Conservation (phyloP, 176 grass and related monocot genomes). For the Lolium multiflorum region DNA sequence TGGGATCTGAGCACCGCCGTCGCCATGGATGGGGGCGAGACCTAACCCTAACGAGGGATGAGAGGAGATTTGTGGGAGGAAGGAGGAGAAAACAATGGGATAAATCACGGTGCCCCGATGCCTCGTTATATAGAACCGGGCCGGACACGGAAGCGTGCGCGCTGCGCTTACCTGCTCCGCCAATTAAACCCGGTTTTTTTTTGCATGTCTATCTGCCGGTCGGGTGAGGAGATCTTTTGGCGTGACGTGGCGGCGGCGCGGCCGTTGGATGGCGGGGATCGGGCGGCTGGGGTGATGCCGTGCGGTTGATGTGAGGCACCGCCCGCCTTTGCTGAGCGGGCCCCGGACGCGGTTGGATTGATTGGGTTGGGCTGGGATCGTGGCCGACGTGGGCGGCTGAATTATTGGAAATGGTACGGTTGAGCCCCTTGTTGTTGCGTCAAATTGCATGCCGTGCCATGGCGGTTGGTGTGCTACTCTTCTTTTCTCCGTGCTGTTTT, state of each 20-base stretch:
- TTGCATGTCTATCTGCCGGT: neutral
- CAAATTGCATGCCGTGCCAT: constrained; percentile 17
- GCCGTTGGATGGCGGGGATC: constrained; percentile 33
- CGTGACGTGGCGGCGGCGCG: neutral
- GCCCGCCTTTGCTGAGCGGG: constrained; percentile 42
- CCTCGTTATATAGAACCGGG: constrained; percentile 29
- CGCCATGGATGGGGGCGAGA: constrained; percentile 39
- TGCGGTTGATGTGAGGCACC: neutral
- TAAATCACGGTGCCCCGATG: neutral
- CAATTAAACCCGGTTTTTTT: neutral
- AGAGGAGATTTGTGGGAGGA: neutral
- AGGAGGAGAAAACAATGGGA: neutral
- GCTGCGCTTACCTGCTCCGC: neutral
- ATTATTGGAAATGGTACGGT: neutral
- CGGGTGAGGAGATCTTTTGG: neutral
- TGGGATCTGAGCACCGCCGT: constrained; percentile 61
- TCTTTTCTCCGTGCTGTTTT: no score
- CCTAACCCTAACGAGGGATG: constrained; percentile 35
- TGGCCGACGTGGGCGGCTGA: constrained; percentile 29
- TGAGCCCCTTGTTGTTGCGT: fast-evolving
- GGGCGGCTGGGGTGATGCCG: constrained; percentile 22
- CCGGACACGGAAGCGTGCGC: constrained; percentile 2
- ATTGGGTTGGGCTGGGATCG: neutral
- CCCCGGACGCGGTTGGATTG: neutral
- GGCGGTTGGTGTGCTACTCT: neutral